These are phyloP conservation scores for Dipteronia sinensis DNA, from an alignment of 345 rosid genomes.

Conservation along the genomic window DNA sequence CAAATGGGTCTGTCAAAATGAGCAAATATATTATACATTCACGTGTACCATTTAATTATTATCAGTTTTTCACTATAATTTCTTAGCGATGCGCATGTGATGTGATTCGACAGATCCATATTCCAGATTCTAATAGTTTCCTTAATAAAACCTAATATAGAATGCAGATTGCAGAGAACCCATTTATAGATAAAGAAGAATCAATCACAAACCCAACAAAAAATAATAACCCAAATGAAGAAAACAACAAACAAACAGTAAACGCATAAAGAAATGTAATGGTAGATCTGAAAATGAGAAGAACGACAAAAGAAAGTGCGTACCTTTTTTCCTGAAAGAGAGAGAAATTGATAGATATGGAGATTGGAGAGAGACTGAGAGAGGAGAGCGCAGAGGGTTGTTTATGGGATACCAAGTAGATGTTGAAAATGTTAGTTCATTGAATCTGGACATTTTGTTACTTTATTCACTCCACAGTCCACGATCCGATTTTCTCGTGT, in stretches of 20 bases:
- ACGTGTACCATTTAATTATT: no score
- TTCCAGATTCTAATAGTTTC: neutral
- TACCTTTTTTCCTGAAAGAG: neutral
- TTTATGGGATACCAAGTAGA: slow-evolving; percentile 8
- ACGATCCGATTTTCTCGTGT: slow-evolving; percentile 14
- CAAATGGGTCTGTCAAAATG: neutral
- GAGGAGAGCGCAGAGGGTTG: neutral
- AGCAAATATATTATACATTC: neutral
- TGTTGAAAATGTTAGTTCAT: neutral
- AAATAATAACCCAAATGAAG: no score
- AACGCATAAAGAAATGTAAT: neutral
- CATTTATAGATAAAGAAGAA: neutral
- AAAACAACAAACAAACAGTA: neutral
- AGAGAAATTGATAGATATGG: neutral
- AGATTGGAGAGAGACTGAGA: neutral
- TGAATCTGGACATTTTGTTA: neutral
- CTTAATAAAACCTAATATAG: no score
- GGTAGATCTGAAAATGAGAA: neutral
- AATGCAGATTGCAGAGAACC: no score
- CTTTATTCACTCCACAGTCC: neutral
- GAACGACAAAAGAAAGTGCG: neutral
- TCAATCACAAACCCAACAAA: no score
- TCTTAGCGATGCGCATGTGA: neutral
- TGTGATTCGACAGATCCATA: neutral
- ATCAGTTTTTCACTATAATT: neutral